Percentiles rank a stretch among this genome's conserved stretches.
Evolutionary conservation across 345 rosid genomes (phyloP).

Genomic region (Gynandropsis gynandra): DNA sequence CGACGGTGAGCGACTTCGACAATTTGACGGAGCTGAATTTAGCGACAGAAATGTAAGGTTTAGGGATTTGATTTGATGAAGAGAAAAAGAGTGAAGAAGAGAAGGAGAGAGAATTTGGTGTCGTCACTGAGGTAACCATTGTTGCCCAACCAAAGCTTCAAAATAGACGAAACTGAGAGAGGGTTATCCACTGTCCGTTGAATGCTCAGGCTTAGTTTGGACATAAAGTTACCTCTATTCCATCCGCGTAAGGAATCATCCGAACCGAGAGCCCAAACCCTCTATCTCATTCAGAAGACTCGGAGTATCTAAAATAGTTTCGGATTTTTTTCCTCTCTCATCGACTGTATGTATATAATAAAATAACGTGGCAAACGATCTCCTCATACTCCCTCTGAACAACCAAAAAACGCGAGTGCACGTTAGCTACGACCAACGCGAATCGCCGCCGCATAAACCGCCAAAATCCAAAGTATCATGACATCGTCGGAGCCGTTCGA

Average conservation of each 20-base stretch:
- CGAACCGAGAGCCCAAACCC: no score
- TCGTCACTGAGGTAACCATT: constrained; percentile 42
- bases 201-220: constrained; percentile 16
- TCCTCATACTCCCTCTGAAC: no score
- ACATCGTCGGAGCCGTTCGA: constrained; percentile 32
- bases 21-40: constrained; percentile 20
- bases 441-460: constrained; percentile 9
- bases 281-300: no score
- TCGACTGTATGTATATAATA: no score
- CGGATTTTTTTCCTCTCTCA: no score
- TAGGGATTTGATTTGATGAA: constrained; percentile 29
- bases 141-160: constrained; percentile 10
- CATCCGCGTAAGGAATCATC: neutral
- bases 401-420: constrained; percentile 21
- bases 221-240: constrained; percentile 10
- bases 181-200: constrained; percentile 29
- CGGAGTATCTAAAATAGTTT: no score
- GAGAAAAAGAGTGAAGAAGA: constrained; percentile 39
- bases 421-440: constrained; percentile 26
- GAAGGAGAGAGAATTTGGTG: constrained; percentile 43
- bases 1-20: constrained; percentile 35
- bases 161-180: constrained; percentile 16
- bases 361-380: no score
- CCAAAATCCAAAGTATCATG: constrained; percentile 29
- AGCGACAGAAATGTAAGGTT: constrained; percentile 18